Base-by-base conservation (phyloP, 164 flowering plant genomes). In the Tetrastigma voinierianum region DNA sequence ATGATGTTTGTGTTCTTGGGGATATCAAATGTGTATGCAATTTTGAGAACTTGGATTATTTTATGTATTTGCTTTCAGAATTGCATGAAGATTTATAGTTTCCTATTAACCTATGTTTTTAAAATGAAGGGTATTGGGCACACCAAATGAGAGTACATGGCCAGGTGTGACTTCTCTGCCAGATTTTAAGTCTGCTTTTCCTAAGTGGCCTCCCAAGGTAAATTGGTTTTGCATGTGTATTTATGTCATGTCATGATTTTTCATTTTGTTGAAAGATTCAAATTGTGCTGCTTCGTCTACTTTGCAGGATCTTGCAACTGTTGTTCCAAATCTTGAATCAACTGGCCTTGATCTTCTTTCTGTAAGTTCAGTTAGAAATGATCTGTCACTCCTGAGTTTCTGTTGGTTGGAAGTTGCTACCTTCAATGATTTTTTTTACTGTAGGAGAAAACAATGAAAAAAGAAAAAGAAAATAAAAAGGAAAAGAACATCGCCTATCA, bases 91-190 rank as follows among this genome's bases (percentile, higher is more conserved):
- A 32, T 54, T 11, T 14, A 12, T 72, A 8, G 10, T 48, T 61
- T 14, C 46, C 46, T 44, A 52, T 58, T 61, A 51, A 45, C 43
- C 24, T 46, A 6, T 60, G 48, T 18, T 49, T 67, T 53, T 51
- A 32, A 11, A 67, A 13, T 81, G 74, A 74, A 93, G 98, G 74
- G 58, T 87, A 64, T 12, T 86, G 85, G 98, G 97, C 11, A 94
- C 98, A 65, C 98, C 98, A 63, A 90, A 76, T 78, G 96, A 94
- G 70, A 89, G 87, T 61, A 82, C 82, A 40, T 94, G 98, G 98
- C 98, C 96, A 59, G 98, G 98, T 43, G 97, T 94, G 75, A 84
- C 85, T 69, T 87, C 98, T 21, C 71, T 94, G 74, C 97, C 97
- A 32, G 98, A 91, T 72, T 94, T 74, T 71, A 94, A 91, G 74